These are phyloP conservation scores for Cubamyces lactineus DNA, from an alignment of 768 basidiomycete genomes.

Conservation along the genomic window DNA sequence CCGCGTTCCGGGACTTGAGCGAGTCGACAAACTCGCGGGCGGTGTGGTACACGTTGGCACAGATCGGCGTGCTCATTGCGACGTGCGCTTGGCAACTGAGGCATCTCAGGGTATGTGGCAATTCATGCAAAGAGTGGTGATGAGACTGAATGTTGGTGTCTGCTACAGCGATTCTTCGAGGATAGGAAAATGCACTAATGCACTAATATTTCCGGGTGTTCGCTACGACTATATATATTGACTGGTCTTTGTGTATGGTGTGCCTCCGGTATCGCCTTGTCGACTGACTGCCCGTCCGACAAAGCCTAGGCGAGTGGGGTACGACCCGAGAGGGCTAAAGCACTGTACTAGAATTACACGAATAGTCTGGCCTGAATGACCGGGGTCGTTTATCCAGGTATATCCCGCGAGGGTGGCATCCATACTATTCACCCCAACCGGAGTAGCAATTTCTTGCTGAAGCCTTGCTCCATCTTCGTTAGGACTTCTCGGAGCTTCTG, in stretches of 20 bases:
- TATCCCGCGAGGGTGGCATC: no score
- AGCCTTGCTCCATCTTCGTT: conserved; percentile 39
- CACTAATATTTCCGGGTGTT: conserved; percentile 17
- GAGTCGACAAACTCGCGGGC: conserved; percentile 91
- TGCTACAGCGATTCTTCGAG: conserved; percentile 76
- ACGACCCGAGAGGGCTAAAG: neutral
- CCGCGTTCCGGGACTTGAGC: conserved; percentile 85
- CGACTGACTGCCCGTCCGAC: neutral
- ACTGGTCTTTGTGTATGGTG: conserved; percentile 1
- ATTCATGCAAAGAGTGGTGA: neutral
- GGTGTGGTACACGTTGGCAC: conserved; percentile 91
- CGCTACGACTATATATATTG: conserved; percentile 24
- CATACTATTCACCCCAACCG: conserved; percentile 34
- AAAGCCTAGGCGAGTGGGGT: no score
- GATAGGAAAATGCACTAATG: conserved; percentile 75
- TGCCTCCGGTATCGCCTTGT: neutral
- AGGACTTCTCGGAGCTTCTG: conserved; percentile 40
- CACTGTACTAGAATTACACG: neutral
- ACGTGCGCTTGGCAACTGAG: conserved; percentile 94
- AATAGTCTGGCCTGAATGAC: no score
- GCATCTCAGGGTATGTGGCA: conserved; percentile 77
- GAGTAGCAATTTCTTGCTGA: conserved; percentile 56
- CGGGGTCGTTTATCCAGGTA: no score
- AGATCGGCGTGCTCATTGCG: conserved; percentile 80
- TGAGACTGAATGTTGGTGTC: neutral